Evolutionary conservation across 192 early-diverging fungal species (phyloP).

Genomic region (Thamnidium elegans): DNA sequence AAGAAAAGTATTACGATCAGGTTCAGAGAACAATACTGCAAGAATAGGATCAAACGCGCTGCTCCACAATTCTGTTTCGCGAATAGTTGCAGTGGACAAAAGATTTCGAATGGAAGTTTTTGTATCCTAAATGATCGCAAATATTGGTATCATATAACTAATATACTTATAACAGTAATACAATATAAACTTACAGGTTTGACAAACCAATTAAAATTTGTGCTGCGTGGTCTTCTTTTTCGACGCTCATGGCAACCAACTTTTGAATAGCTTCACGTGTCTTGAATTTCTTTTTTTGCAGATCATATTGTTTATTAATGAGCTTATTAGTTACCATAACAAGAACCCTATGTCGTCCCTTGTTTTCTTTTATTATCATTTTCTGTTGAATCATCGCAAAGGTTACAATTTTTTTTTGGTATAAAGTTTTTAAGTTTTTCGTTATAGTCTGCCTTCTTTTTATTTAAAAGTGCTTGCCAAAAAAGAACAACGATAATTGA

Average conservation of each 20-base stretch:
- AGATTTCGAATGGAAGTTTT: not conserved
- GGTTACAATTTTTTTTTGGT: too few species aligned
- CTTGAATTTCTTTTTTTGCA: slow-evolving; percentile 9
- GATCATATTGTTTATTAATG: not conserved
- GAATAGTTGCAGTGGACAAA: slow-evolving; percentile 7
- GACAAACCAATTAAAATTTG: slow-evolving; percentile 6
- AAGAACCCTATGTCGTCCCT: slow-evolving; percentile 1
- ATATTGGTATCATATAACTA: slow-evolving; percentile 7
- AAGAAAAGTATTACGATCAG: slow-evolving; percentile 8
- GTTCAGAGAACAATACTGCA: slow-evolving; percentile 3
- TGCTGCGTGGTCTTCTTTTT: slow-evolving; percentile 3
- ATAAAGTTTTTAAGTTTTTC: too few species aligned
- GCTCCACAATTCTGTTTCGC: slow-evolving; percentile 12
- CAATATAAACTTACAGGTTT: slow-evolving; percentile 8
- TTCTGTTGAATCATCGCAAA: too few species aligned
- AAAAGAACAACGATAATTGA: too few species aligned
- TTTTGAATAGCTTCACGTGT: slow-evolving; percentile 5
- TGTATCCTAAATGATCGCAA: slow-evolving; percentile 11
- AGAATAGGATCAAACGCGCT: slow-evolving; percentile 11
- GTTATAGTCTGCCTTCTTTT: too few species aligned
- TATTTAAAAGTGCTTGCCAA: too few species aligned
- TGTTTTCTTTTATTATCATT: too few species aligned
- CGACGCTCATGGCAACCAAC: slow-evolving; percentile 8
- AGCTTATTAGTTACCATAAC: slow-evolving; percentile 13
- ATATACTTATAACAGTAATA: slow-evolving; percentile 4